phyloP scores from a whole-genome alignment of 257 asterid genomes.

The Solanum okadae region DNA sequence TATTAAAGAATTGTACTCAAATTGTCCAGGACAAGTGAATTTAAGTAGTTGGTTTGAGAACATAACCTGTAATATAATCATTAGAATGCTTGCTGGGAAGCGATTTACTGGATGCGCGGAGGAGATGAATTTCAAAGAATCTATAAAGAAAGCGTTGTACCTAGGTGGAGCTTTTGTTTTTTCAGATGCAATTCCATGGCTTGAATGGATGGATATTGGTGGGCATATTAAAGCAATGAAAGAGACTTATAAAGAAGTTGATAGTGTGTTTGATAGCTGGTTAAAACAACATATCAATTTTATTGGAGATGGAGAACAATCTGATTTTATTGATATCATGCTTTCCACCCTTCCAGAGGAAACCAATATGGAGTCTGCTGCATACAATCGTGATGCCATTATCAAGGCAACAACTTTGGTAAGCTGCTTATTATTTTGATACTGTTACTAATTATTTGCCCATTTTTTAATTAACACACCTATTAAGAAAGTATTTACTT shows the following conservation, averaged over 20 bases:
- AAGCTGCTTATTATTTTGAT: background rate
- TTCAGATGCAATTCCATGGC: conserved; percentile 44
- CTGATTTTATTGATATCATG: conserved; percentile 47
- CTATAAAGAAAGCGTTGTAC: conserved; percentile 27
- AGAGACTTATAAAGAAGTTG: conserved; percentile 17
- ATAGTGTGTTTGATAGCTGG: conserved; percentile 38
- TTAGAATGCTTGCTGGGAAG: conserved; percentile 33
- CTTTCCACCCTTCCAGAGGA: conserved; percentile 25
- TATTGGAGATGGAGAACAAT: background rate
- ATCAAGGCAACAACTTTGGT: conserved; percentile 53
- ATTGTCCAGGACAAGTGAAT: background rate
- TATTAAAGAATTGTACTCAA: conserved; percentile 10
- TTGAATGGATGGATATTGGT: conserved; percentile 56
- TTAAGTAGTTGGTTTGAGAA: conserved; percentile 29
- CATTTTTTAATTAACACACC: too few relatives aligned
- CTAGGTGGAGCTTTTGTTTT: conserved; percentile 37
- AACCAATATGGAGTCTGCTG: conserved; percentile 5
- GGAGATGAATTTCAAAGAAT: conserved; percentile 20
- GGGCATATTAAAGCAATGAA: conserved; percentile 45
- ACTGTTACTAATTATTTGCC: too few relatives aligned
- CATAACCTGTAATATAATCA: conserved; percentile 26
- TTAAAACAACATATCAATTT: conserved; percentile 21
- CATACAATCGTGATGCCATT: conserved; percentile 22
- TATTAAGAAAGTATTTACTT: too few relatives aligned
- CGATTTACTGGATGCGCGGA: conserved; percentile 6